phyloP scores from a whole-genome alignment of 805 yeast genomes.

The Candida tallmaniae region DNA sequence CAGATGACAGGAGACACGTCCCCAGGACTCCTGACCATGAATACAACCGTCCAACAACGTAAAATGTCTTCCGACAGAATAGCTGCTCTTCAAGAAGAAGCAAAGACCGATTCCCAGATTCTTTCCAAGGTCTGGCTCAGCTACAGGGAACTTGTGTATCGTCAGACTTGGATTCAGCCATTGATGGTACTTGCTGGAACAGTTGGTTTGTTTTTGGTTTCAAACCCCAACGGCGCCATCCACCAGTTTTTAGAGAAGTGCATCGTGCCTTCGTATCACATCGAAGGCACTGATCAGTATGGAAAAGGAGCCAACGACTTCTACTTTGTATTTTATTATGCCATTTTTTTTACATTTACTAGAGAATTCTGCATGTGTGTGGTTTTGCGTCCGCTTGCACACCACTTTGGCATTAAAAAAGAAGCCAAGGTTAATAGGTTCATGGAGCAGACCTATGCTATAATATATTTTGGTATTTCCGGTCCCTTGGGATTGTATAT shows the following conservation, averaged over 20 bases:
- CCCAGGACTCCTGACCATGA: constrained; percentile 65
- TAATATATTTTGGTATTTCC: constrained; percentile 71
- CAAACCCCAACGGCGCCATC: constrained; percentile 52
- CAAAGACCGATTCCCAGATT: constrained; percentile 46
- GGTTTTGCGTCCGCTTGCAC: constrained; percentile 70
- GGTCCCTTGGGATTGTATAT: constrained; percentile 89
- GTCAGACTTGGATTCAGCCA: constrained; percentile 74
- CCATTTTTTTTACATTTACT: constrained; percentile 82
- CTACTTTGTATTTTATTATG: constrained; percentile 70
- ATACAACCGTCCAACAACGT: constrained; percentile 40
- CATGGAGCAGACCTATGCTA: constrained; percentile 88
- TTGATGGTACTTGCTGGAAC: constrained; percentile 42
- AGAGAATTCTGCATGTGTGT: constrained; percentile 90
- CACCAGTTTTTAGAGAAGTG: constrained; percentile 59
- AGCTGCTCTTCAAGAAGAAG: constrained; percentile 21
- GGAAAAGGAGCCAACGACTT: constrained; percentile 88
- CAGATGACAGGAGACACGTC: constrained; percentile 70
- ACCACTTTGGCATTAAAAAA: constrained; percentile 43
- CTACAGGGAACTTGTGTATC: constrained; percentile 51
- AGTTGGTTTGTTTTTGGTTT: constrained; percentile 44
- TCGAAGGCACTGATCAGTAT: constrained; percentile 61
- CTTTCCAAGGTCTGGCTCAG: constrained; percentile 52
- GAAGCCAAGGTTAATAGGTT: constrained; percentile 68
- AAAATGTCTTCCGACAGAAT: constrained; percentile 29
- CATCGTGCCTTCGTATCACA: constrained; percentile 60